Percentiles rank a stretch among this genome's conserved stretches.
These are phyloP conservation scores for Warburgia ugandensis DNA, from an alignment of 164 flowering plant genomes.

Conservation along the genomic window DNA sequence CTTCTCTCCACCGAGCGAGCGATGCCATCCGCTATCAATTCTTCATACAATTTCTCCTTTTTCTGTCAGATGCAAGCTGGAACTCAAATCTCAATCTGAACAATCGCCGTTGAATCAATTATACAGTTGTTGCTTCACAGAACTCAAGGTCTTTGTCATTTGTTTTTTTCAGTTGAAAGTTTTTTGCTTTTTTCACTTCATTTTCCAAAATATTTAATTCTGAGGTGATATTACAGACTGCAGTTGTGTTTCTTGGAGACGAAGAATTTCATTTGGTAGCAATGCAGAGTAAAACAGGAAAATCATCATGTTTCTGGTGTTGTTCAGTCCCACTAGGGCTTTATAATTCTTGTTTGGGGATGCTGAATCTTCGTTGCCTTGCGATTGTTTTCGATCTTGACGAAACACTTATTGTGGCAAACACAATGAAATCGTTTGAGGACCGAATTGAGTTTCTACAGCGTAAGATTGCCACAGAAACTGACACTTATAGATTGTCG, in stretches of 20 bases:
- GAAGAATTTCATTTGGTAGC: conserved; percentile 94
- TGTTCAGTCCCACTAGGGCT: conserved; percentile 53
- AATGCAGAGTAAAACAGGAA: conserved; percentile 81
- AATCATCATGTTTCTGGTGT: conserved; percentile 87
- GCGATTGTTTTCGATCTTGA: conserved; percentile 94
- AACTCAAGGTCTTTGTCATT: conserved; percentile 43
- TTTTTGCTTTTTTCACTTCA: background rate
- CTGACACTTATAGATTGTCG: conserved; percentile 42
- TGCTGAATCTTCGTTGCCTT: conserved; percentile 81
- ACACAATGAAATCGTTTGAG: conserved; percentile 95
- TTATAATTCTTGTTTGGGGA: conserved; percentile 51
- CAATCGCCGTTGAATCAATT: conserved; percentile 50
- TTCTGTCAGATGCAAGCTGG: conserved; percentile 77
- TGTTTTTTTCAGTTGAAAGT: background rate
- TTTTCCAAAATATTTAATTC: background rate
- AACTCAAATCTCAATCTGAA: conserved; percentile 34
- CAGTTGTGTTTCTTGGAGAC: conserved; percentile 62
- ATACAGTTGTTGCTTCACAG: conserved; percentile 59
- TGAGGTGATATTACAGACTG: conserved; percentile 45
- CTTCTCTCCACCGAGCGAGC: conserved; percentile 56
- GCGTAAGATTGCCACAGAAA: conserved; percentile 57
- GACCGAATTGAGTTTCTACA: conserved; percentile 72
- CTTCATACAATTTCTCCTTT: conserved; percentile 71
- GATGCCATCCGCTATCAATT: conserved; percentile 76
- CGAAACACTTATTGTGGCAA: conserved; percentile 95